Base-by-base conservation (phyloP, 768 basidiomycete genomes). In the Tricholoma hemisulphureum region DNA sequence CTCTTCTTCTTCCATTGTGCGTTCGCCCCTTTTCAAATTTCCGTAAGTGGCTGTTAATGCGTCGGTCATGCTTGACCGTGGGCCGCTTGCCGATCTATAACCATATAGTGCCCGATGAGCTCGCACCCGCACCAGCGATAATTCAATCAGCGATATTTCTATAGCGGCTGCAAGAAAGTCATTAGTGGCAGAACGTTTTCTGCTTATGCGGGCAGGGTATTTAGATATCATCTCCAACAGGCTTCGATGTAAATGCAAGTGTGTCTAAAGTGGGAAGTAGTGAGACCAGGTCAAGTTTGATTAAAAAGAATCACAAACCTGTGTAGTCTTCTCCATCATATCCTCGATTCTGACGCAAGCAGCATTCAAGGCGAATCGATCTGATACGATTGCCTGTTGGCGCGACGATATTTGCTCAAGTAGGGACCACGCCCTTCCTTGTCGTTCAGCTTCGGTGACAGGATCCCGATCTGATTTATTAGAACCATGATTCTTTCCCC, bases 141-240 rank as follows among this genome's bases (percentile, higher is more conserved):
- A 70, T 63, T 80, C 82, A 59, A 81, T 73, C 9, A 83, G 69
- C 2, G 75, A 73, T 3, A 75, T 67, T 62, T 84, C 82, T 37
- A 82, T 76, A 1, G 70, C 73, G n/a, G 77, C 71, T 6, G 77
- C 72, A 16, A 77, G 64, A 35, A 80, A 71, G 41, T 79, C 78
- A 41, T 73, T 66, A 0, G 69, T 65, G 4, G 80, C 78, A 2
- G 67, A 57, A 20, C 70, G 73, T 31, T 70, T 61, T 2, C 63
- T 62, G 39, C 75, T 64, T 34, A 68, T 45, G 4, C 41, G 64
- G 45, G 45, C 73, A 55, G 59, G 73, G 61, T 76, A 62, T 2
- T 57, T 69, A 4, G 62, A 31, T 23, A 77, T 56, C 11, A 70
- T 66, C 1, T 60, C 35, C 1, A 66, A 41, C 2, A 80, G 70